A percentile compares a stretch with the other conserved stretches of the same genome.
These are phyloP conservation scores for Leccinellum albellum DNA, from an alignment of 768 basidiomycete species.

Conservation along the genomic window DNA sequence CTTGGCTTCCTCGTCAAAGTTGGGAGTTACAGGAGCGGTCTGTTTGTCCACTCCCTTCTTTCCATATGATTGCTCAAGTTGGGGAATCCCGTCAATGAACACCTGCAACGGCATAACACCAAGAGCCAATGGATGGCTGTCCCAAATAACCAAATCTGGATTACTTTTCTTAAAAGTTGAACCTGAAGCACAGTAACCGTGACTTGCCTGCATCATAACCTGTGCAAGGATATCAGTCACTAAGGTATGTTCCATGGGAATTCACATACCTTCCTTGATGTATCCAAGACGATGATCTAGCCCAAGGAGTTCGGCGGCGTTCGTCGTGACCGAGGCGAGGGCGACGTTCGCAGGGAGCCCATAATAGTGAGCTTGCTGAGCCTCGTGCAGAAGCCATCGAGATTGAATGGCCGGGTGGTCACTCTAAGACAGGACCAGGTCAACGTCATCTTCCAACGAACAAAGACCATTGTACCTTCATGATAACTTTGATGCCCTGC, in stretches of 20 bases:
- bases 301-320: constrained; percentile 69
- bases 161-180: background rate
- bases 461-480: constrained; percentile 39
- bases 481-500: constrained; percentile 44
- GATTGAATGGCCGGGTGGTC: constrained; percentile 66
- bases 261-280: constrained; percentile 51
- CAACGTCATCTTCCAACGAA: background rate
- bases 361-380: constrained; percentile 80
- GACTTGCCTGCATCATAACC: constrained; percentile 64
- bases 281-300: constrained; percentile 80
- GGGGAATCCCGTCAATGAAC: constrained; percentile 79
- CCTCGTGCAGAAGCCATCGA: constrained; percentile 77
- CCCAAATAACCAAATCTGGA: constrained; percentile 59
- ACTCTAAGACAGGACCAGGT: constrained; percentile 39
- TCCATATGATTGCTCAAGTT: constrained; percentile 38
- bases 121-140: constrained; percentile 71
- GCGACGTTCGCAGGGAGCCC: constrained; percentile 70
- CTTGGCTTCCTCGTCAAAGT: constrained; percentile 58
- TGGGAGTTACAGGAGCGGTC: constrained; percentile 46
- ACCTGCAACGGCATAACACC: constrained; percentile 82
- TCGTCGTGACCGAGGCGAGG: constrained; percentile 69
- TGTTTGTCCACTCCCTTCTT: constrained; percentile 51
- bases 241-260: background rate
- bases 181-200: background rate
- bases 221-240: constrained; percentile 14